phyloP scores from a whole-genome alignment of 2,329 filamentous ascomycete species.

The Sarocladium brachiariae region DNA sequence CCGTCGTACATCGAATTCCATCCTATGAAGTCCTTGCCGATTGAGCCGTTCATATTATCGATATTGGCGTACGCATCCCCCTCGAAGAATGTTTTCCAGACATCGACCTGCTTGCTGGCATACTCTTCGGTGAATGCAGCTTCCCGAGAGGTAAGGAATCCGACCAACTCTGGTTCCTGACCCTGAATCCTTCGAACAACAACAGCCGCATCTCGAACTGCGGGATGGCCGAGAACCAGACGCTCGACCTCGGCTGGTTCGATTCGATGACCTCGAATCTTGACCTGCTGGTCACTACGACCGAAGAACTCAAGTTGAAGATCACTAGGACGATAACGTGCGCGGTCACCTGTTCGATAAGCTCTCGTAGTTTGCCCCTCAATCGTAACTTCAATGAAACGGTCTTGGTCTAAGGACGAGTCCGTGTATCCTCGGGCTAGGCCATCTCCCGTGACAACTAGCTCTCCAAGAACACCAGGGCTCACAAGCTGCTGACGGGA shows the following conservation, averaged over 20 bases:
- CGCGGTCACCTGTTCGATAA: slow-evolving; percentile 22
- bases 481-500: slow-evolving; percentile 13
- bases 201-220: slow-evolving; percentile 15
- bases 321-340: slow-evolving; percentile 17
- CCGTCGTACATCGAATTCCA: slow-evolving; percentile 17
- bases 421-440: slow-evolving; percentile 17
- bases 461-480: slow-evolving; percentile 18
- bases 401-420: slow-evolving; percentile 5
- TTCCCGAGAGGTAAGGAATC: slow-evolving; percentile 12
- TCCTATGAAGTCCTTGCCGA: slow-evolving; percentile 13
- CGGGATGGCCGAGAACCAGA: slow-evolving; percentile 11
- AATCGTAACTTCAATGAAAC: slow-evolving; percentile 13
- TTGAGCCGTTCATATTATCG: neutral
- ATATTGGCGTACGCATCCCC: slow-evolving; percentile 2
- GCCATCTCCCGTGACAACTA: slow-evolving; percentile 19
- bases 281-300: slow-evolving; percentile 22
- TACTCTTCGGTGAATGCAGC: neutral
- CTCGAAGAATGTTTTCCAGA: slow-evolving; percentile 11
- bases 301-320: slow-evolving; percentile 21
- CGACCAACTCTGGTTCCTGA: slow-evolving; percentile 12
- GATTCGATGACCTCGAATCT: slow-evolving; percentile 24
- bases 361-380: slow-evolving; percentile 12
- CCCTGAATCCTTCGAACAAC: slow-evolving; percentile 11
- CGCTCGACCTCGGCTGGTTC: slow-evolving; percentile 23
- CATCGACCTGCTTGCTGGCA: slow-evolving; percentile 3